Conservation (phyloP, 768 basidiomycete genomes). For the Boletus fagicola region DNA sequence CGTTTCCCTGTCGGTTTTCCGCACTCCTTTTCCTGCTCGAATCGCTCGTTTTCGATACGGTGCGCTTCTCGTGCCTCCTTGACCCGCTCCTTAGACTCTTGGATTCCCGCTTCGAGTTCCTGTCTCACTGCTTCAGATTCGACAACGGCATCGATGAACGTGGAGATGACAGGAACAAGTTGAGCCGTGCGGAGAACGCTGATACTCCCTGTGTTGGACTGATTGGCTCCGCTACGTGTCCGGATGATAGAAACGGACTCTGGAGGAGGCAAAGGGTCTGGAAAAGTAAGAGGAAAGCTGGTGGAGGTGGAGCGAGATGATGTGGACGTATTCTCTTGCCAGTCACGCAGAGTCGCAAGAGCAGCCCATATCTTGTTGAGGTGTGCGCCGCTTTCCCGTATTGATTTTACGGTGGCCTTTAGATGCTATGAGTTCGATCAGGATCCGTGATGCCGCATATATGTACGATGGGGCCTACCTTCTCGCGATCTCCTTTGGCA, state of each 20-base stretch:
- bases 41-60: constrained; percentile 32
- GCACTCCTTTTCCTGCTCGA: constrained; percentile 44
- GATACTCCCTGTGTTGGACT: constrained; percentile 27
- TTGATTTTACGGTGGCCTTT: constrained; percentile 45
- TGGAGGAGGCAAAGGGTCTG: constrained; percentile 61
- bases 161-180: constrained; percentile 62
- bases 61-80: constrained; percentile 52
- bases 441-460: neutral
- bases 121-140: constrained; percentile 49
- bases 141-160: constrained; percentile 54
- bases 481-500: constrained; percentile 41
- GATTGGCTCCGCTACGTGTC: constrained; percentile 45
- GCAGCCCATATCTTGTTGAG: constrained; percentile 63
- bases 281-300: constrained; percentile 37
- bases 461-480: constrained; percentile 18
- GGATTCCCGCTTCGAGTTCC: constrained; percentile 58
- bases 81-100: constrained; percentile 52
- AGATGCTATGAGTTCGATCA: constrained; percentile 10
- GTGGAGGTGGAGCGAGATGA: constrained; percentile 14
- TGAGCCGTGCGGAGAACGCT: constrained; percentile 50
- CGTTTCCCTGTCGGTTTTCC: constrained; percentile 46
- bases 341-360: constrained; percentile 48
- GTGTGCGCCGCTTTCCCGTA: constrained; percentile 53
- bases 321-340: constrained; percentile 21
- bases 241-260: constrained; percentile 37